Evolutionary conservation across 257 asterid genomes (phyloP).

Genomic region (Fraxinus excelsior): DNA sequence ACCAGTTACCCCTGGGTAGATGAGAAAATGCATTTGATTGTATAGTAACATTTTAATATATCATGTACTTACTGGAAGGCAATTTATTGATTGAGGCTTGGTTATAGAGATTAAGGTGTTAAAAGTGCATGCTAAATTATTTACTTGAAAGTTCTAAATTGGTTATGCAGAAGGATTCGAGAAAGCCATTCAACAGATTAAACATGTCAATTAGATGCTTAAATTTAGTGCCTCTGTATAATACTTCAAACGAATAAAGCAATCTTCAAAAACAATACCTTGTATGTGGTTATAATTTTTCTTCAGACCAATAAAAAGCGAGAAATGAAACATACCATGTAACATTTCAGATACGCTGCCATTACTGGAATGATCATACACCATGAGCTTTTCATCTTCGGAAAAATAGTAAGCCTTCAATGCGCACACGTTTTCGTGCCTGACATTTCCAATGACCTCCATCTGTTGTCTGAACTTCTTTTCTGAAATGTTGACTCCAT

Average conservation of each 20-base stretch:
- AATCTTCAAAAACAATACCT: neutral
- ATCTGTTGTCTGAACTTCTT: slow-evolving; percentile 42
- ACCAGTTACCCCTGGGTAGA: neutral
- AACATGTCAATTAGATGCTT: neutral
- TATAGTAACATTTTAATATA: neutral
- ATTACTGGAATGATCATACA: slow-evolving; percentile 27
- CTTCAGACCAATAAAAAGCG: neutral
- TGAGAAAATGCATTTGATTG: neutral
- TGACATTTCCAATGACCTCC: slow-evolving; percentile 35
- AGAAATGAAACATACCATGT: slow-evolving; percentile 2
- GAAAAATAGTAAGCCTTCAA: slow-evolving; percentile 46
- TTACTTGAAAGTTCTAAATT: neutral
- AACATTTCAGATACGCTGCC: neutral
- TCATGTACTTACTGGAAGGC: neutral
- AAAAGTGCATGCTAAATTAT: neutral
- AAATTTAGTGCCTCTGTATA: neutral
- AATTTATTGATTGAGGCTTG: neutral
- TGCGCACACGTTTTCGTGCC: slow-evolving; percentile 36
- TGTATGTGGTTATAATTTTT: neutral
- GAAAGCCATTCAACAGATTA: neutral
- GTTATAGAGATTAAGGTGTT: neutral
- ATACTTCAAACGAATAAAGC: no score
- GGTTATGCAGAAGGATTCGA: neutral
- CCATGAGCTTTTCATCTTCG: slow-evolving; percentile 45
- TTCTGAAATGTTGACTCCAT: slow-evolving; percentile 27